These are phyloP conservation scores for Orychophragmus violaceus DNA, from an alignment of 345 rosid species.

Conservation along the genomic window DNA sequence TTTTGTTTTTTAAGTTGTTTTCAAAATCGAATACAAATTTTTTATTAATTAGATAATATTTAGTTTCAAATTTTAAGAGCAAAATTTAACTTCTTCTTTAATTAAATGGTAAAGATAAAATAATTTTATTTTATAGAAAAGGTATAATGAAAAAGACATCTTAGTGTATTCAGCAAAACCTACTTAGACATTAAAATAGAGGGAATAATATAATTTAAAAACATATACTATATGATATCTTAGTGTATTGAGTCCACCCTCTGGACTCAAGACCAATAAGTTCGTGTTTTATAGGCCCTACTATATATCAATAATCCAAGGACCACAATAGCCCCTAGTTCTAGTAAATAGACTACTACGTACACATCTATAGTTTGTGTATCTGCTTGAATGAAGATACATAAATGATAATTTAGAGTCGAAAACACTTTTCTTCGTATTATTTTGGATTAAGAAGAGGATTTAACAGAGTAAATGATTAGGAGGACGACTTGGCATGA, in stretches of 20 bases:
- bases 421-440: background rate
- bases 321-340: background rate
- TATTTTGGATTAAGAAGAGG: background rate
- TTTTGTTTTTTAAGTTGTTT: too few relatives aligned
- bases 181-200: background rate
- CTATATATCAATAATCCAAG: background rate
- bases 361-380: background rate
- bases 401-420: background rate
- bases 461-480: background rate
- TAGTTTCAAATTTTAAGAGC: too few relatives aligned
- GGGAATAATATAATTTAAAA: background rate
- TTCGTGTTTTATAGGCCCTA: background rate
- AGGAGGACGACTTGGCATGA: conserved; percentile 29
- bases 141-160: too few relatives aligned
- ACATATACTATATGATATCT: background rate
- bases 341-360: background rate
- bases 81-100: too few relatives aligned
- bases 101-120: too few relatives aligned
- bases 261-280: background rate
- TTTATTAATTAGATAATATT: too few relatives aligned
- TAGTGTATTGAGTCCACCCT: background rate
- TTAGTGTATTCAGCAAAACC: too few relatives aligned
- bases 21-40: too few relatives aligned
- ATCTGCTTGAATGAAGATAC: background rate
- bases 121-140: background rate